A percentile compares a stretch with the other conserved stretches of the same genome.
phyloP scores from a whole-genome alignment of 371 early-diverging fungal species.

The Mucor ambiguus region DNA sequence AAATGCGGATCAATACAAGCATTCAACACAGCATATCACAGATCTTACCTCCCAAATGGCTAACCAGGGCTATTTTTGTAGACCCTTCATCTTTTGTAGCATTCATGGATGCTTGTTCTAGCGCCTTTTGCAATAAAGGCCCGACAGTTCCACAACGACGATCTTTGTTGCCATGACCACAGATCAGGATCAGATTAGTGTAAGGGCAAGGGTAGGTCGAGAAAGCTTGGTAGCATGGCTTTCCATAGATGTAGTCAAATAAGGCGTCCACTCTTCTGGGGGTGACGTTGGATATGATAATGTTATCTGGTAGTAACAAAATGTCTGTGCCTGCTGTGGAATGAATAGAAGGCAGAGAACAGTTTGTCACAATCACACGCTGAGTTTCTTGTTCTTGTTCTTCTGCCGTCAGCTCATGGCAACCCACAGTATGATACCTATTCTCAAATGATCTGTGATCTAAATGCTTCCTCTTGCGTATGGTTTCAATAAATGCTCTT shows the following conservation, averaged over 20 bases:
- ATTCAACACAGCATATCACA: no score
- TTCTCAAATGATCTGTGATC: conserved; percentile 17
- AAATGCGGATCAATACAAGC: background rate
- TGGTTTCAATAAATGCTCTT: conserved; percentile 23
- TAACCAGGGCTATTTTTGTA: conserved; percentile 31
- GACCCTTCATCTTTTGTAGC: conserved; percentile 4
- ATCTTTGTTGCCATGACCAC: conserved; percentile 45
- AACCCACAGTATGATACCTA: conserved; percentile 23
- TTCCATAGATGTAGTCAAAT: conserved; percentile 38
- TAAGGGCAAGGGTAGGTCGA: conserved; percentile 29
- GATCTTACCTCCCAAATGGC: conserved; percentile 41
- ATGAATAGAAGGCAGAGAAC: conserved; percentile 26
- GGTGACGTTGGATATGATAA: conserved; percentile 43
- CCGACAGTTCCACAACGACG: conserved; percentile 44
- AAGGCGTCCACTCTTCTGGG: conserved; percentile 25
- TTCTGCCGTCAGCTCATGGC: background rate
- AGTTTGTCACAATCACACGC: conserved; percentile 37
- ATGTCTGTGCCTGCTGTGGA: conserved; percentile 33
- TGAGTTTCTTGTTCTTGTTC: conserved; percentile 4
- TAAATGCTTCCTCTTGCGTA: conserved; percentile 21
- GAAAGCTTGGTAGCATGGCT: conserved; percentile 29
- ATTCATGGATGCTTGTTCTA: conserved; percentile 24
- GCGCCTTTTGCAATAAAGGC: conserved; percentile 31
- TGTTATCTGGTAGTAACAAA: conserved; percentile 40
- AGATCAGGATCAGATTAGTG: conserved; percentile 31